phyloP scores from a whole-genome alignment of 306 rosid genomes.

The Quercus mongolica region DNA sequence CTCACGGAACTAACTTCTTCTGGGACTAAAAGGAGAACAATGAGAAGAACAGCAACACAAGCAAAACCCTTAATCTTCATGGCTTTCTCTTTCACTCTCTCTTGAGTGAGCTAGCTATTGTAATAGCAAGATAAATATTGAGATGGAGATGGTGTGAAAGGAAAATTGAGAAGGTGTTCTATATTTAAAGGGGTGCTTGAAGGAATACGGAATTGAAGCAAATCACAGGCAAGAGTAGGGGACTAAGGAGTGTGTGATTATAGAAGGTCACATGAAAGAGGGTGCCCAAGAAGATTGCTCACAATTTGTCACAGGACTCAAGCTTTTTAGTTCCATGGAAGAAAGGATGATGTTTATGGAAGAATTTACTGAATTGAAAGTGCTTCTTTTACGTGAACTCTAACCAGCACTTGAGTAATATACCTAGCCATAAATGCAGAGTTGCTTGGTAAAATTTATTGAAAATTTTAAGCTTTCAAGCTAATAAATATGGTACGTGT shows the following conservation, averaged over 20 bases:
- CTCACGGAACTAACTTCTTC: conserved; percentile 37
- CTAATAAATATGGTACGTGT: conserved; percentile 38
- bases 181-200: conserved; percentile 8
- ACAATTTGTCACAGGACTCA: conserved; percentile 54
- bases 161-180: background rate
- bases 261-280: conserved; percentile 64
- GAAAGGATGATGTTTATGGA: conserved; percentile 15
- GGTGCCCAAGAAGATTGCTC: background rate
- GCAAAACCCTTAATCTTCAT: conserved; percentile 45
- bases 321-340: conserved; percentile 31
- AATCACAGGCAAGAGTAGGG: conserved; percentile 57
- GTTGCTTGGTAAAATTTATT: conserved; percentile 7
- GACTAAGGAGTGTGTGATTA: conserved; percentile 6
- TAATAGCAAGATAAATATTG: background rate
- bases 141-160: background rate
- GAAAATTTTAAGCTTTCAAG: background rate
- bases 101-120: no score
- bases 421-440: conserved; percentile 37
- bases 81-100: background rate
- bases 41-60: conserved; percentile 15
- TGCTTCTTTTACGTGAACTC: conserved; percentile 61
- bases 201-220: conserved; percentile 46
- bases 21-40: conserved; percentile 39
- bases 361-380: conserved; percentile 27
- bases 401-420: conserved; percentile 3